Evolutionary conservation across 495 filamentous ascomycete species (phyloP).

Genomic region (Cercophora scortea): DNA sequence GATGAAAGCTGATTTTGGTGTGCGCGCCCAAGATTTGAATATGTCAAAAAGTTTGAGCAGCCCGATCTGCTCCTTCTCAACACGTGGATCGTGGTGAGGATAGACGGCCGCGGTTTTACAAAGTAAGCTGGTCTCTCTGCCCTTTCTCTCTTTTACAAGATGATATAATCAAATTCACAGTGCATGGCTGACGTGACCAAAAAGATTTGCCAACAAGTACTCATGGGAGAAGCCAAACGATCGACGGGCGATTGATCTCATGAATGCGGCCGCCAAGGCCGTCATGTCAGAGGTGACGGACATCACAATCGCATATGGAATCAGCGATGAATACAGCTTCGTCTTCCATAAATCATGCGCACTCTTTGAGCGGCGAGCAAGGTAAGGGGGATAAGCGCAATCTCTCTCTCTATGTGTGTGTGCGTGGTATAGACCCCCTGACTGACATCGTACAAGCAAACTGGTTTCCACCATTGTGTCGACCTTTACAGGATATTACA

Average conservation of each 20-base stretch:
- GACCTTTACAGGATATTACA: constrained; percentile 88
- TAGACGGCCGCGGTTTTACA: constrained; percentile 89
- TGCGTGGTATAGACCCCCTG: not conserved
- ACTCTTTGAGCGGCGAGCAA: constrained; percentile 80
- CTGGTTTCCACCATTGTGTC: constrained; percentile 83
- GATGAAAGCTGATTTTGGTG: not conserved
- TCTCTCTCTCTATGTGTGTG: not conserved
- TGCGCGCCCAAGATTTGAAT: constrained; percentile 59
- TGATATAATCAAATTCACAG: not conserved
- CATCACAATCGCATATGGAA: constrained; percentile 78
- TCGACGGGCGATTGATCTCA: constrained; percentile 74
- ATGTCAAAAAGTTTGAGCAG: constrained; percentile 85
- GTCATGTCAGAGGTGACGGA: constrained; percentile 82
- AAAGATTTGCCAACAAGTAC: constrained; percentile 73
- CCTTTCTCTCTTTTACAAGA: not conserved
- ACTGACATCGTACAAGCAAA: constrained; percentile 50
- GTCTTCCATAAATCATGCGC: constrained; percentile 72
- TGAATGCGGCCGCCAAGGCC: constrained; percentile 82
- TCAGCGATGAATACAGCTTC: constrained; percentile 94
- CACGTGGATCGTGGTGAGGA: constrained; percentile 87
- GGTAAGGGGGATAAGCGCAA: constrained; percentile 39
- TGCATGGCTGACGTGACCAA: not conserved
- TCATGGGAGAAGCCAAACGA: constrained; percentile 89
- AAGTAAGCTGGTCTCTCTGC: constrained; percentile 48
- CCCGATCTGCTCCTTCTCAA: constrained; percentile 71